Evolutionary conservation across 2,329 filamentous ascomycete genomes (phyloP).

Genomic region (Aspergillus sp.): DNA sequence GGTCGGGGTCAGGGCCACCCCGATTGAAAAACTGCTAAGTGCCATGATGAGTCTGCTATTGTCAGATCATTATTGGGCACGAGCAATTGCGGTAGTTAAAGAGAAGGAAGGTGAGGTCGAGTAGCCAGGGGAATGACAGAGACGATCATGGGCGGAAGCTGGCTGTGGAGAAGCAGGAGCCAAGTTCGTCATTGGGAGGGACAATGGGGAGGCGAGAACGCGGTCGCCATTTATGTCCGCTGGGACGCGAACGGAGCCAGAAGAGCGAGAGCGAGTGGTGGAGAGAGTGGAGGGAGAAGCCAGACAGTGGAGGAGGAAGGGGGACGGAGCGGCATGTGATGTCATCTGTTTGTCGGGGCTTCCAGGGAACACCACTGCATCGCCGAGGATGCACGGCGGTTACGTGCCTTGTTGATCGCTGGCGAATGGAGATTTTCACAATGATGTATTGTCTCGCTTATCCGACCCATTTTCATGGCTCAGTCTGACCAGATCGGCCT

Average conservation of each 20-base stretch:
- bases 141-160: slow-evolving; percentile 1
- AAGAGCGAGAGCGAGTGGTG: neutral
- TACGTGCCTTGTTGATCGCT: neutral
- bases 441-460: neutral
- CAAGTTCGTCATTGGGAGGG: neutral
- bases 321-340: neutral
- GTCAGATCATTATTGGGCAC: neutral
- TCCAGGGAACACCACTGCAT: neutral
- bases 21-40: slow-evolving; percentile 78
- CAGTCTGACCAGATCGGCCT: neutral
- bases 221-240: neutral
- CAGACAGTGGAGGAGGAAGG: neutral
- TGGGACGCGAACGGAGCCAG: neutral
- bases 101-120: neutral
- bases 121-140: neutral
- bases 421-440: neutral
- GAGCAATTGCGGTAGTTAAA: neutral
- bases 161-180: neutral
- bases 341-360: neutral
- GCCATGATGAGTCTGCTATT: slow-evolving; percentile 45
- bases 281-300: neutral
- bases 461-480: neutral
- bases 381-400: neutral
- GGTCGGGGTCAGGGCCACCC: slow-evolving; percentile 80
- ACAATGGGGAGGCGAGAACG: neutral